Evolutionary conservation across 441 rosid species (phyloP).

Genomic region (Populus tomentosa): DNA sequence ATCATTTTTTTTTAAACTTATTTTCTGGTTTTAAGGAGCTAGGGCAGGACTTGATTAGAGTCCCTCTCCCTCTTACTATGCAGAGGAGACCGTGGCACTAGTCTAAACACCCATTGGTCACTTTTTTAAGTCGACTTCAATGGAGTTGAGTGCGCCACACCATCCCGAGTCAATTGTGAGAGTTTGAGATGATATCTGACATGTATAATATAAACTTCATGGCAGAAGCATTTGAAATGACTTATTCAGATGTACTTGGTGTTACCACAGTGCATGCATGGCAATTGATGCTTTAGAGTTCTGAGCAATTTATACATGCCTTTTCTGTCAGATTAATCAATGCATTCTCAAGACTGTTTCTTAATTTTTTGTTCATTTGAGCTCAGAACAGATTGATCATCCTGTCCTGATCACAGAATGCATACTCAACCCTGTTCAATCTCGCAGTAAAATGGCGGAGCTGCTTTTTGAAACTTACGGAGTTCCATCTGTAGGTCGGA

Average conservation of each 20-base stretch:
- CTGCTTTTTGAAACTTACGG: conserved; percentile 93
- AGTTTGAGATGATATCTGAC: not conserved
- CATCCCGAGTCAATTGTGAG: not conserved
- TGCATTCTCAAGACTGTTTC: conserved; percentile 13
- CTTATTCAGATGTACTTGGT: not conserved
- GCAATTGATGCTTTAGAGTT: not conserved
- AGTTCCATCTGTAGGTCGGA: conserved; percentile 79
- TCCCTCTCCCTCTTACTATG: not conserved
- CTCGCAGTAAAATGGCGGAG: conserved; percentile 96
- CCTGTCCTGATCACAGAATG: conserved; percentile 92
- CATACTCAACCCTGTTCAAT: conserved; percentile 85
- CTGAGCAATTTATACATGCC: not conserved
- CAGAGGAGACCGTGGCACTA: not conserved
- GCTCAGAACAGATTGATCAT: conserved; percentile 81
- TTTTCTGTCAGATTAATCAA: conserved; percentile 6
- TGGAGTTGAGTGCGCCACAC: not conserved
- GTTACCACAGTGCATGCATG: not conserved
- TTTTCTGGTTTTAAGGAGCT: not conserved
- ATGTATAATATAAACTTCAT: not conserved
- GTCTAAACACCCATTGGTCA: not conserved
- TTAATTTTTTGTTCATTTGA: conserved; percentile 39
- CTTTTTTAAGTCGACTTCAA: not conserved
- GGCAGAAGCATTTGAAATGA: not conserved
- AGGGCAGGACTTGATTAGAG: not conserved
- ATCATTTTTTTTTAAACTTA: not conserved